Base-by-base conservation (phyloP, 108 stramenopile genomes). In the Cyclotella atomus region DNA sequence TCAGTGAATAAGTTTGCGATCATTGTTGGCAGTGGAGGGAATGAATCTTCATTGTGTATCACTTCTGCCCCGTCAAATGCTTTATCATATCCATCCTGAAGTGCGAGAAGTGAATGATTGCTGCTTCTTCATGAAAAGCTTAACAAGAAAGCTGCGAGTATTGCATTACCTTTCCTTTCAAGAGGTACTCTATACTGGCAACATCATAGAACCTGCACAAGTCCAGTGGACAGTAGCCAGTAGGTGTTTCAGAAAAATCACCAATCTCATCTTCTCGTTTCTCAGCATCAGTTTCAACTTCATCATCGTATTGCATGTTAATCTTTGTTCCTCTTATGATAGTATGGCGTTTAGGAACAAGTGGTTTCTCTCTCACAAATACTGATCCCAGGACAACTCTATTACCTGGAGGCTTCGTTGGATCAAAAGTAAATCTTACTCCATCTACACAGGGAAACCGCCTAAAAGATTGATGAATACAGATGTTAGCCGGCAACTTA, bases 91-190 rank as follows among this genome's bases (percentile, higher is more conserved):
- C 87, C 87, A 59, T 88, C 59, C 68, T 68, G 19, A 56, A 35
- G 8, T 8, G 16, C 4, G 10, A 2, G 16, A 19, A 67, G 8
- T 12, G 34, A 46, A 27, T 20, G n/a, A n/a, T n/a, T n/a, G n/a
- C n/a, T n/a, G n/a, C n/a, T n/a, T n/a, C n/a, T n/a, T n/a, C n/a
- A n/a, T n/a, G n/a, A n/a, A n/a, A n/a, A n/a, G n/a, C n/a, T n/a
- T n/a, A n/a, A n/a, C n/a, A n/a, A n/a, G n/a, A n/a, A n/a, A n/a
- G n/a, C n/a, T n/a, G n/a, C n/a, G n/a, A n/a, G n/a, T n/a, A n/a
- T n/a, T n/a, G n/a, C n/a, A n/a, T n/a, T n/a, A 68, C 87, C 72
- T 81, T 83, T 33, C 84, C 84, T 8, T 43, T 50, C 1, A 71
- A 33, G 6, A 88, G 57, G 55, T 88, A 88, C 20, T 52, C 16